Evolutionary conservation across 2,329 filamentous ascomycete species (phyloP), one percentile per base, ranked within the genome.

Genomic region (Dactylonectria macrodidyma): DNA sequence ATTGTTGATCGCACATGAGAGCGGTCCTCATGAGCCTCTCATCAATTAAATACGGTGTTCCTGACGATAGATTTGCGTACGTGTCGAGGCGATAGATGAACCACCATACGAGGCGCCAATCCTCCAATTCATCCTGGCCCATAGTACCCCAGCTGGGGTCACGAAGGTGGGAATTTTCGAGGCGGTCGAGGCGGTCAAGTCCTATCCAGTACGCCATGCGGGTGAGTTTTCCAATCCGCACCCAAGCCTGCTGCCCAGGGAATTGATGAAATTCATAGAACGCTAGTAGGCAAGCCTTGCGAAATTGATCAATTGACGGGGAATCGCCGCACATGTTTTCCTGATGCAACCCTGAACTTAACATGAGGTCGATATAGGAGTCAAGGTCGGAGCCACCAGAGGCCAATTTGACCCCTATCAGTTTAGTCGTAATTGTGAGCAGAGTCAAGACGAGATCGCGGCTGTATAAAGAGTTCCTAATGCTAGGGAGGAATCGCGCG

Each of bases 261-360:
- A 55, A 55, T 10, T 55, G 30, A 38, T 55, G 5, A 38, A 38
- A 55, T 33, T 55, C 51, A 38, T 55, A 55, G 51, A 38, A 55
- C 22, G 51, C 51, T 24, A 55, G 33, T 7, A 55, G 33, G n/a
- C 51, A 55, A 5, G 33, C 51, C n/a, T 55, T 36, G 30, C 51
- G 51, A 30, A 36, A 55, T 36, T 55, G 30, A 24, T 55, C 33
- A 8, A 55, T 14, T 16, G 51, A 55, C 12, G 34, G 33, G 30
- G 30, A 38, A 19, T 55, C 51, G 51, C 51, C 33, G 10, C 10
- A 19, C 4, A 38, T 19, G 14, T 38, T 16, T 12, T 55, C 51
- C 30, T 24, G 5, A 19, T 36, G 4, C 14, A 19, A 55, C 2
- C 30, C 30, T 38, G 16, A 36, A 38, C 51, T 38, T 33, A 55